Evolutionary conservation across 805 yeast genomes (phyloP).

Genomic region (Sugiyamaella chiloensis): DNA sequence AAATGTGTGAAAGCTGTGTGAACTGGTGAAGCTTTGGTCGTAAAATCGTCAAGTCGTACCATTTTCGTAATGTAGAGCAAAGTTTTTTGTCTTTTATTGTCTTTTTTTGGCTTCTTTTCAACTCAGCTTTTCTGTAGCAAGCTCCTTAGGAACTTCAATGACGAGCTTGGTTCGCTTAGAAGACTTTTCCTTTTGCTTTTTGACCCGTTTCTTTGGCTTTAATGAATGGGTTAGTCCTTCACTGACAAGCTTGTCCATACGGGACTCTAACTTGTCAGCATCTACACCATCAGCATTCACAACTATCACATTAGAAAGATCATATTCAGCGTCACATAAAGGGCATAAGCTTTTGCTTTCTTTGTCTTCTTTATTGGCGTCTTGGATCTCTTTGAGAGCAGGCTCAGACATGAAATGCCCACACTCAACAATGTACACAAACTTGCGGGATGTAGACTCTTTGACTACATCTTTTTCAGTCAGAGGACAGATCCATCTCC

Average conservation of each 20-base stretch:
- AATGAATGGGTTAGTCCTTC: slow-evolving; percentile 23
- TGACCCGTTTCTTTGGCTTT: slow-evolving; percentile 14
- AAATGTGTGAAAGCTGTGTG: too few relatives aligned
- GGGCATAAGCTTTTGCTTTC: background rate
- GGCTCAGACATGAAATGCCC: slow-evolving; percentile 28
- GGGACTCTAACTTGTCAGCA: slow-evolving; percentile 13
- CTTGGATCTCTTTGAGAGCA: slow-evolving; percentile 17
- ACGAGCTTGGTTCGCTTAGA: background rate
- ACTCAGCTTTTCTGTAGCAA: too few relatives aligned
- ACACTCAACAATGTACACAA: slow-evolving; percentile 41
- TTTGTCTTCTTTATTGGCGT: background rate
- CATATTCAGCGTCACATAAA: slow-evolving; percentile 15
- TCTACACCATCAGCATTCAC: slow-evolving; percentile 25
- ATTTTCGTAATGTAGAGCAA: too few relatives aligned
- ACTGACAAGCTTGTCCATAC: slow-evolving; percentile 18
- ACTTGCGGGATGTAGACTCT: slow-evolving; percentile 30
- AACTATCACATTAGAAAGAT: slow-evolving; percentile 19
- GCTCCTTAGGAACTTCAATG: background rate
- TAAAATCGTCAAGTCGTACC: too few relatives aligned
- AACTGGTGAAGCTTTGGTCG: too few relatives aligned
- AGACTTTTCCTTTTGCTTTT: slow-evolving; percentile 7
- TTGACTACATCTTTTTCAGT: slow-evolving; percentile 33
- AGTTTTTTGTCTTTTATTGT: too few relatives aligned
- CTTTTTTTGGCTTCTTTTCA: too few relatives aligned
- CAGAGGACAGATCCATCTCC: slow-evolving; percentile 37